Conservation (phyloP, 768 basidiomycete genomes). For the Lactarius quietus region DNA sequence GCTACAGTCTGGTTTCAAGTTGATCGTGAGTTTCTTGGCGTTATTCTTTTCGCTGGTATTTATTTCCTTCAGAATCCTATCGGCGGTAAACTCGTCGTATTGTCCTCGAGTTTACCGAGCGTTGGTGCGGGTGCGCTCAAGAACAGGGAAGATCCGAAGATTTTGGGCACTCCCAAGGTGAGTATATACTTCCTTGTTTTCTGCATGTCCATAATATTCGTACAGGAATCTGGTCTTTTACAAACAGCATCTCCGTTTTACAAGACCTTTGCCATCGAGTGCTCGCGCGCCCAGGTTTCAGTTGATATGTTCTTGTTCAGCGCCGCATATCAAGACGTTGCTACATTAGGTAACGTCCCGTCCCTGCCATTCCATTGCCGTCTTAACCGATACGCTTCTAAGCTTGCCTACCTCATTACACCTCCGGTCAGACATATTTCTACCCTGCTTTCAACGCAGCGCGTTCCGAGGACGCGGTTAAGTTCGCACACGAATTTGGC, state of each 20-base stretch:
- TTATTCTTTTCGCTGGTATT: not conserved
- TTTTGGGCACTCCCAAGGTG: slow-evolving; percentile 92
- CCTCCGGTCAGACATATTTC: slow-evolving; percentile 96
- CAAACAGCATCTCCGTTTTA: slow-evolving; percentile 95
- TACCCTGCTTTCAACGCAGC: slow-evolving; percentile 98
- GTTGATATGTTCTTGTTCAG: slow-evolving; percentile 99
- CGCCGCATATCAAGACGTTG: slow-evolving; percentile 90
- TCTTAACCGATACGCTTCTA: slow-evolving; percentile 1
- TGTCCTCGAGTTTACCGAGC: slow-evolving; percentile 84
- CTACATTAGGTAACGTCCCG: slow-evolving; percentile 66
- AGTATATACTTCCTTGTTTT: not conserved
- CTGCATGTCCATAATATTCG: not conserved
- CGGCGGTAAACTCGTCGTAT: slow-evolving; percentile 89
- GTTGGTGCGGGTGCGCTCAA: slow-evolving; percentile 89
- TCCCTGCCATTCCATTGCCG: not conserved
- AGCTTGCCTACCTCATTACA: slow-evolving; percentile 95
- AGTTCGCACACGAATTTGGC: slow-evolving; percentile 97
- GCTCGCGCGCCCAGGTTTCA: slow-evolving; percentile 93
- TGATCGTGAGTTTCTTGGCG: slow-evolving; percentile 58
- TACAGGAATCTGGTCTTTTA: slow-evolving; percentile 83
- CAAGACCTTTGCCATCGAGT: slow-evolving; percentile 98
- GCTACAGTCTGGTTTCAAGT: slow-evolving; percentile 91
- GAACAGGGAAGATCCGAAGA: slow-evolving; percentile 94
- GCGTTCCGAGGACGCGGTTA: slow-evolving; percentile 92
- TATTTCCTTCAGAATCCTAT: slow-evolving; percentile 64